phyloP scores from a whole-genome alignment of 2,329 filamentous ascomycete species.

The Xylariaceae sp. region DNA sequence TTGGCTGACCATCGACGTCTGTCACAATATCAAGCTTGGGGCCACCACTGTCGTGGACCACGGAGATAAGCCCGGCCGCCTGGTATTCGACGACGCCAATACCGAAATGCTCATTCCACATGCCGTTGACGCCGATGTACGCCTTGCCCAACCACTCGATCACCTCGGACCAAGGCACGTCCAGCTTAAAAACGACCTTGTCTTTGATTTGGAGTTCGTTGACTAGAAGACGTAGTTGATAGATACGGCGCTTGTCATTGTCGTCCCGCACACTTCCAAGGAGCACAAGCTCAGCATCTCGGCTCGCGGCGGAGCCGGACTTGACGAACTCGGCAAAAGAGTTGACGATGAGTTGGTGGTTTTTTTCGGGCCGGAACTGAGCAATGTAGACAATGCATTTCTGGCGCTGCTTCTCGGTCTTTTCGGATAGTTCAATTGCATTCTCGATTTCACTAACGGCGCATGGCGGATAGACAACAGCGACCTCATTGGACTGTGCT shows the following conservation, averaged over 20 bases:
- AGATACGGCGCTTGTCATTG: conserved; percentile 74
- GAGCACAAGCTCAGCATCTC: conserved; percentile 65
- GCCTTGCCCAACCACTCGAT: conserved; percentile 70
- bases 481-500: conserved; percentile 49
- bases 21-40: conserved; percentile 92
- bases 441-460: conserved; percentile 79
- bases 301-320: conserved; percentile 45
- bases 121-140: conserved; percentile 88
- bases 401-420: conserved; percentile 64
- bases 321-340: conserved; percentile 75
- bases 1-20: conserved; percentile 69
- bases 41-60: conserved; percentile 89
- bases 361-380: conserved; percentile 96
- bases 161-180: conserved; percentile 85
- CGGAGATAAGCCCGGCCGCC: conserved; percentile 84
- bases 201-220: conserved; percentile 84
- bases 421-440: conserved; percentile 64
- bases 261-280: conserved; percentile 90
- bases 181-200: conserved; percentile 78
- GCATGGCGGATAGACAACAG: conserved; percentile 85
- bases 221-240: conserved; percentile 77
- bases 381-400: conserved; percentile 84
- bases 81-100: conserved; percentile 98
- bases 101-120: conserved; percentile 99
- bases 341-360: conserved; percentile 79